Base-by-base conservation (phyloP, 2,329 filamentous ascomycete genomes). In the Pseudopyricularia cyperi region DNA sequence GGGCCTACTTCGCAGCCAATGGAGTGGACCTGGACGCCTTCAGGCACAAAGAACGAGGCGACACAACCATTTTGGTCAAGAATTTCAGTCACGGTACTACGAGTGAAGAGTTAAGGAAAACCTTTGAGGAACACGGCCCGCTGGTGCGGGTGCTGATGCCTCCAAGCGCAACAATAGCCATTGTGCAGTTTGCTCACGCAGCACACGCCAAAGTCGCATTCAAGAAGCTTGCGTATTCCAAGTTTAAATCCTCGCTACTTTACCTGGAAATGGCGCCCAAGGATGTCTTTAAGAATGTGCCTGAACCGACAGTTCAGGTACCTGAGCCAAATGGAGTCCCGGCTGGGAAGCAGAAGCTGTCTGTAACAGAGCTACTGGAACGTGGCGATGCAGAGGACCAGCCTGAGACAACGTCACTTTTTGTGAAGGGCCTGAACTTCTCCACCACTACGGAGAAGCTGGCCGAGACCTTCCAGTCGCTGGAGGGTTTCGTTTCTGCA, bases 351-450 rank as follows among this genome's bases (percentile, higher is more conserved):
- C 50, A 57, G 61, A 89, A 88, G 64, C 66, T 82, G 48, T 87
- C 82, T 53, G 79, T 80, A 30, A 75, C 77, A 50, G 86, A 90
- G 57, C 69, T 91, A 50, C 73, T 90, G 55, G 79, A 82, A 61
- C 70, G 72, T 55, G 73, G 73, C 55, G 70, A 72, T 59, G 70
- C 69, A 55, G 63, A 71, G 55, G 74, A 81, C 53, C 70, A 77
- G 35, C 66, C 72, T 46, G 80, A 87, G 60, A 85, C 85, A 15
- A 80, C 81, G n/a, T 95, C 91, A 4, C 73, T 98, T 15, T 97
- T 93, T 67, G 84, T 98, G 59, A 85, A 89, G 63, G 97, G 97
- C 68, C 76, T 98, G 60, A 94, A 90, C 72, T 98, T 97, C 68
- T 73, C 81, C 52, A 98, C 93, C 2, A 90, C 86, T 11, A 89